These are phyloP conservation scores for Triticum aestivum DNA, from an alignment of 176 grass and related monocot genomes.

Conservation along the genomic window DNA sequence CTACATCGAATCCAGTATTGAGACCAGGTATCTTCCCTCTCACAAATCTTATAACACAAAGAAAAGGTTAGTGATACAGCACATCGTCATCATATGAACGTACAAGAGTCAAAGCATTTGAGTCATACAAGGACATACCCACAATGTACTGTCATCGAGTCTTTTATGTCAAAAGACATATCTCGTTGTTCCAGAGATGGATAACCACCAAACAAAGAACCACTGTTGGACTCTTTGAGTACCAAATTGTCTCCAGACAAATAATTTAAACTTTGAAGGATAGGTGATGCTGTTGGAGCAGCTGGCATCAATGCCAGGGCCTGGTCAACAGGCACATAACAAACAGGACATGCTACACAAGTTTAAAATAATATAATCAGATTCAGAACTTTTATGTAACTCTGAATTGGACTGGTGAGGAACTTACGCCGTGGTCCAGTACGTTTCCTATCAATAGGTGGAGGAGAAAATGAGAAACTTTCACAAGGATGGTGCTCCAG, in stretches of 20 bases:
- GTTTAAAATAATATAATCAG: conserved; percentile 41
- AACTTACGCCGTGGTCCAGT: conserved; percentile 96
- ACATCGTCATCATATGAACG: background rate
- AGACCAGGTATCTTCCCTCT: conserved; percentile 78
- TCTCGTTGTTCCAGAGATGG: conserved; percentile 76
- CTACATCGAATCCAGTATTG: conserved; percentile 87
- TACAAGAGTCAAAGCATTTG: conserved; percentile 28
- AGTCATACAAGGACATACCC: conserved; percentile 62
- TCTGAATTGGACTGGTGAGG: conserved; percentile 23
- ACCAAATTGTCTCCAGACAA: conserved; percentile 61
- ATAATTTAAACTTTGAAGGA: conserved; percentile 79
- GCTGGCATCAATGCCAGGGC: conserved; percentile 62
- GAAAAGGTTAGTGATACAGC: conserved; percentile 27
- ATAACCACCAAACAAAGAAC: conserved; percentile 91
- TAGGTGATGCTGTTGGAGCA: conserved; percentile 57
- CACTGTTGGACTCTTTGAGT: conserved; percentile 51
- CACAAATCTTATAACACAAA: conserved; percentile 67
- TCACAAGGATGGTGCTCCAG: conserved; percentile 81
- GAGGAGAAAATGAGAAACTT: conserved; percentile 85
- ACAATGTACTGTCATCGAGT: conserved; percentile 82
- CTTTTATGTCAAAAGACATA: conserved; percentile 79
- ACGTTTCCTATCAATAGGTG: conserved; percentile 74
- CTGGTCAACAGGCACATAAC: conserved; percentile 84
- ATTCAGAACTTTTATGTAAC: background rate
- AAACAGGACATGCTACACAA: conserved; percentile 88